Evolutionary conservation across 306 rosid species (phyloP).

Genomic region (Cicer pinnatifidum): DNA sequence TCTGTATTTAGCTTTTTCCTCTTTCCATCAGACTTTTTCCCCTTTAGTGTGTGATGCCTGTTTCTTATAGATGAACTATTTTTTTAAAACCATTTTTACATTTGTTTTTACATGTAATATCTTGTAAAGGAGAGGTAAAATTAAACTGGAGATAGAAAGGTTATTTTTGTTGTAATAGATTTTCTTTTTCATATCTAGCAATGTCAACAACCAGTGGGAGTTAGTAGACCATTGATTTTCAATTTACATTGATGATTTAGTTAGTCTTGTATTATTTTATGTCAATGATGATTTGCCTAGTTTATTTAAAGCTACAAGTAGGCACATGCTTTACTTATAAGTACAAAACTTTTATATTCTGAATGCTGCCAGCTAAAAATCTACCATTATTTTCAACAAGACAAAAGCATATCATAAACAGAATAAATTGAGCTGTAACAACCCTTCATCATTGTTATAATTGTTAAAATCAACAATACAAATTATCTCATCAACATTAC

Average conservation of each 20-base stretch:
- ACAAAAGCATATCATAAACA: not conserved
- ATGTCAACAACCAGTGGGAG: constrained; percentile 4
- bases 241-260: not conserved
- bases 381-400: not conserved
- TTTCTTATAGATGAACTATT: constrained; percentile 17
- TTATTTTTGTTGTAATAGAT: constrained; percentile 42
- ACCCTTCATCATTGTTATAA: not conserved
- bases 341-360: not conserved
- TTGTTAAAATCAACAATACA: not conserved
- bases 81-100: constrained; percentile 37
- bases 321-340: not conserved
- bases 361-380: not conserved
- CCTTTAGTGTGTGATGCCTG: constrained; percentile 36
- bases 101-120: constrained; percentile 51
- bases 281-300: not conserved
- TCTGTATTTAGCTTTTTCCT: constrained; percentile 35
- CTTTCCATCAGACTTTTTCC: not conserved
- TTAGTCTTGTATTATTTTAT: not conserved
- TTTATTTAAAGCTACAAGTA: constrained; percentile 36
- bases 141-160: constrained; percentile 19
- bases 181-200: not conserved
- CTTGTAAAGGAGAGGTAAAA: constrained; percentile 47
- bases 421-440: not conserved
- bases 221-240: constrained; percentile 10
- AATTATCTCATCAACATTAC: not conserved